Evolutionary conservation across 495 filamentous ascomycete species (phyloP).

Genomic region (Astrothelium macrocarpum): DNA sequence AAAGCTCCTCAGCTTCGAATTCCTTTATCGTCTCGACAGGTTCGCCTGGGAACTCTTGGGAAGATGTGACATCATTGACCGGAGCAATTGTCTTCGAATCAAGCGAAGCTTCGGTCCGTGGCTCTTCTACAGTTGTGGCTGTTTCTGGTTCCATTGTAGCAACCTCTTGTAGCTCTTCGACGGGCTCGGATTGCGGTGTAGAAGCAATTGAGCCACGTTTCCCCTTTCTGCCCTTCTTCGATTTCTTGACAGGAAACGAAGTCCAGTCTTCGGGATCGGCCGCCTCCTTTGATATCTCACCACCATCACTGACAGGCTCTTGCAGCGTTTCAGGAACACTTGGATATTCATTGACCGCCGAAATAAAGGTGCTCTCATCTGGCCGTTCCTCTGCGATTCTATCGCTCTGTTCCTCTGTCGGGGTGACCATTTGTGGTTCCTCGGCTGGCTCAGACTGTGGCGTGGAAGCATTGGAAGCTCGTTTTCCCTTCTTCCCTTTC

Average conservation of each 20-base stretch:
- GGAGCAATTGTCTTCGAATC: neutral
- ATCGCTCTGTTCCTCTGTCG: neutral
- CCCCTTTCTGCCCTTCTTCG: too few species aligned
- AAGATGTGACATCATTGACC: neutral
- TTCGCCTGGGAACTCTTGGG: neutral
- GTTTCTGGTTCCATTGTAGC: neutral
- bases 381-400: too few species aligned
- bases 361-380: too few species aligned
- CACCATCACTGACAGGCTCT: too few species aligned
- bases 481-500: constrained; percentile 1
- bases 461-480: neutral
- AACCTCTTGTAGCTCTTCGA: neutral
- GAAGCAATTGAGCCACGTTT: too few species aligned
- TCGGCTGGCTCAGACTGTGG: neutral
- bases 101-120: neutral
- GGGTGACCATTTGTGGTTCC: neutral
- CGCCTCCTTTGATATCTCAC: too few species aligned
- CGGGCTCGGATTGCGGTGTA: too few species aligned
- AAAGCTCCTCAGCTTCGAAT: neutral
- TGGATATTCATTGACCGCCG: too few species aligned
- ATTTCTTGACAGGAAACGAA: neutral
- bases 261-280: neutral
- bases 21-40: neutral
- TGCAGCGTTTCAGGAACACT: too few species aligned
- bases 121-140: neutral